Conservation (phyloP, 805 yeast species). For the Pichia pseudocactophila region DNA sequence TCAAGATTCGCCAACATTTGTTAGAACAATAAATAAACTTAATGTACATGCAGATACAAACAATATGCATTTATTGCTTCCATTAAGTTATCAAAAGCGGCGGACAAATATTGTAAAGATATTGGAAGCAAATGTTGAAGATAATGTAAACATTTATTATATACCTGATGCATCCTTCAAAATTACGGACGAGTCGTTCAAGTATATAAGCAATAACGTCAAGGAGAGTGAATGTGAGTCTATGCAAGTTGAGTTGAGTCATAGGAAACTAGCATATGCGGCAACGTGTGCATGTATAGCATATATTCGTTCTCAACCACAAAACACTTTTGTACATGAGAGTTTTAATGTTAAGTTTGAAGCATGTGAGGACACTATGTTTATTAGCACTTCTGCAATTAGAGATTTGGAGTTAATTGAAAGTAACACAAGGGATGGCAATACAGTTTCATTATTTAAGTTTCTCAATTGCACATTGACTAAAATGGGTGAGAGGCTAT, state of each 20-base stretch:
- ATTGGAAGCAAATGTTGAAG: conserved; percentile 20
- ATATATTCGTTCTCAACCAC: conserved; percentile 15
- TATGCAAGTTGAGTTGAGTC: conserved; percentile 23
- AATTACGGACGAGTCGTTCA: conserved; percentile 2
- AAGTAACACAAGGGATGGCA: conserved; percentile 19
- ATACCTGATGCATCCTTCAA: conserved; percentile 22
- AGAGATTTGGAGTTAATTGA: conserved; percentile 32
- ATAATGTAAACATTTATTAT: conserved; percentile 17
- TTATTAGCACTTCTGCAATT: conserved; percentile 33
- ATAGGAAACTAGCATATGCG: conserved; percentile 22
- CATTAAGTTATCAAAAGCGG: conserved; percentile 19
- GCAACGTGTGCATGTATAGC: conserved; percentile 28
- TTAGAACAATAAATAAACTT: conserved; percentile 35
- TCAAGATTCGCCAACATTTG: conserved; percentile 38
- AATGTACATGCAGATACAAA: conserved; percentile 19
- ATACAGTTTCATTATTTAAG: conserved; percentile 29
- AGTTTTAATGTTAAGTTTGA: conserved; percentile 31
- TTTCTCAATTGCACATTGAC: conserved; percentile 33
- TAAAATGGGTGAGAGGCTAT: conserved; percentile 37
- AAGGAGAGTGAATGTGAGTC: conserved; percentile 14
- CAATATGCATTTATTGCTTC: conserved; percentile 30
- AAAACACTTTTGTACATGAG: conserved; percentile 17
- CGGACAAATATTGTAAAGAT: conserved; percentile 29
- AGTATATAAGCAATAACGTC: conserved; percentile 5
- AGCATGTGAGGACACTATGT: conserved; percentile 33